Evolutionary conservation across 306 rosid species (phyloP).

Genomic region (Mimosa pudica): DNA sequence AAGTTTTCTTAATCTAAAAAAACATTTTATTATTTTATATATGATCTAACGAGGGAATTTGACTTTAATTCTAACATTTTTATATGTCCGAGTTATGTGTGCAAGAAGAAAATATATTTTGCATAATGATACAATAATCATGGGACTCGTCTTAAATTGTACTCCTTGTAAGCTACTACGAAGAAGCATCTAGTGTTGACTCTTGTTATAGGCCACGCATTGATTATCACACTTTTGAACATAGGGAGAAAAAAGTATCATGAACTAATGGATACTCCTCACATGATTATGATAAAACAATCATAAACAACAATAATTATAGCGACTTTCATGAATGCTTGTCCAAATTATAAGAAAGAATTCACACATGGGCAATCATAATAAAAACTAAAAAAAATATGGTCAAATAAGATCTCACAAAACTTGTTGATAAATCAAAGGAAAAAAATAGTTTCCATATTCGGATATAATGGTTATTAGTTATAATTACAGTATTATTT

Average conservation of each 20-base stretch:
- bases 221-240: background rate
- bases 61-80: background rate
- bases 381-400: too few relatives aligned
- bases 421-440: background rate
- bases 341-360: background rate
- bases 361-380: background rate
- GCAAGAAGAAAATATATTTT: background rate
- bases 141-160: background rate
- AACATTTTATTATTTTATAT: too few relatives aligned
- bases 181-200: background rate
- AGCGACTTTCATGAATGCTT: slow-evolving; percentile 2
- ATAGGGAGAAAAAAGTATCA: background rate
- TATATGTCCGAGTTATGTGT: background rate
- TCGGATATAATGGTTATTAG: background rate
- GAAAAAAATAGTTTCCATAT: background rate
- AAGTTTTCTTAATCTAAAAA: too few relatives aligned
- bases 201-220: background rate
- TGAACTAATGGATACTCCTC: background rate
- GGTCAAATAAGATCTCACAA: background rate
- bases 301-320: background rate
- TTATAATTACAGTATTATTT: background rate
- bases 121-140: background rate
- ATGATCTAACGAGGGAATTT: background rate
- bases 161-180: background rate
- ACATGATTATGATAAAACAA: background rate